Percentiles rank a stretch among this genome's conserved stretches.
Evolutionary conservation across 331 rosid species (phyloP).

Genomic region (Malus hybrid): DNA sequence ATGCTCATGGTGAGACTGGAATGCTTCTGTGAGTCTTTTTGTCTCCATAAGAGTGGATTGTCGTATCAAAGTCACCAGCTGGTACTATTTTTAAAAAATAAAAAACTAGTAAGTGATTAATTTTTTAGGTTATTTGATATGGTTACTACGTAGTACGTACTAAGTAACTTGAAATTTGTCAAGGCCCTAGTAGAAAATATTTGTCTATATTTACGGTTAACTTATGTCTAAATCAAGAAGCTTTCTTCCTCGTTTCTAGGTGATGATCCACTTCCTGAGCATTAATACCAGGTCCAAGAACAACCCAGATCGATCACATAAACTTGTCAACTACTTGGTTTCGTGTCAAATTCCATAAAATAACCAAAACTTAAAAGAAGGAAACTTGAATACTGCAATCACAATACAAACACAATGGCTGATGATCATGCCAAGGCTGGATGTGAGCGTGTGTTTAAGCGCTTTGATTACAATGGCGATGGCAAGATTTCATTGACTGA

Average conservation of each 20-base stretch:
- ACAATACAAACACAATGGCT: constrained; percentile 3
- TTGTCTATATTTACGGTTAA: neutral
- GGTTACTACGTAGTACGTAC: too few species aligned
- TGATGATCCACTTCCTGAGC: neutral
- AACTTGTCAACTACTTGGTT: neutral
- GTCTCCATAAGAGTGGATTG: fast-evolving
- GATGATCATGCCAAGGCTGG: constrained; percentile 3
- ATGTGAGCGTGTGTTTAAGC: constrained; percentile 15
- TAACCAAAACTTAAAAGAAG: neutral
- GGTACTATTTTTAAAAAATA: too few species aligned
- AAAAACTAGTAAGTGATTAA: too few species aligned
- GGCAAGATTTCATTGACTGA: constrained; percentile 19
- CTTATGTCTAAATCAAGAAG: neutral
- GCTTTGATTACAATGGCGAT: constrained; percentile 19
- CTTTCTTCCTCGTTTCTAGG: neutral
- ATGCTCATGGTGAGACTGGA: too few species aligned
- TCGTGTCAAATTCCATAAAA: neutral
- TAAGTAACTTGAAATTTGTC: too few species aligned
- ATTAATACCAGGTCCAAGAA: constrained; percentile 7
- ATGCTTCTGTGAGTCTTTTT: too few species aligned
- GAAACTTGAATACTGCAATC: neutral
- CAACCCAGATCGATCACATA: neutral
- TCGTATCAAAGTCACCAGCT: too few species aligned
- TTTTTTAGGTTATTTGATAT: too few species aligned
- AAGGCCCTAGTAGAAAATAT: too few species aligned